phyloP scores from a whole-genome alignment of 805 yeast species.

The Spathaspora arborariae region DNA sequence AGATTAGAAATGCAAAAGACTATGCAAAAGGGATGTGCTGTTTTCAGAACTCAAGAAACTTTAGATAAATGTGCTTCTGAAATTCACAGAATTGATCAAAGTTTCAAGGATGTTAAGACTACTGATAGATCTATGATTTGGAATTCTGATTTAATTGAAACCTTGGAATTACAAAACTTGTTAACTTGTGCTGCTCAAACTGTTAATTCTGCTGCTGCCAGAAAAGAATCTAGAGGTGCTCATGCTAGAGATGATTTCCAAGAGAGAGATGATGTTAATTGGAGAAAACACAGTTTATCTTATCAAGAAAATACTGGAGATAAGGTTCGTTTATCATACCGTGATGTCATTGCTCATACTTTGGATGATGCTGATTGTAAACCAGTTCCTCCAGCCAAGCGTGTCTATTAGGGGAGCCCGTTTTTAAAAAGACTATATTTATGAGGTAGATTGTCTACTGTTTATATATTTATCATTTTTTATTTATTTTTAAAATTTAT shows the following conservation, averaged over 20 bases:
- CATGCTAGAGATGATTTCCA: conserved; percentile 99
- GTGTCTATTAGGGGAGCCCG: conserved; percentile 80
- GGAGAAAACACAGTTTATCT: conserved; percentile 97
- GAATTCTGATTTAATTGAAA: conserved; percentile 97
- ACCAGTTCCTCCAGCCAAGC: conserved; percentile 94
- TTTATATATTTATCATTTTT: background rate
- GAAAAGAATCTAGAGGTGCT: conserved; percentile 98
- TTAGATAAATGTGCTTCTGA: conserved; percentile 87
- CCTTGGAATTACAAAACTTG: conserved; percentile 93
- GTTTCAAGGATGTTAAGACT: conserved; percentile 75
- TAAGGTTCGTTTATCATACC: conserved; percentile 72
- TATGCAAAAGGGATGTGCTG: conserved; percentile 97
- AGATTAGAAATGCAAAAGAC: conserved; percentile 92
- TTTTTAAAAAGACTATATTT: too few relatives aligned
- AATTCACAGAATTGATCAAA: conserved; percentile 70
- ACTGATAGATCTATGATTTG: conserved; percentile 98
- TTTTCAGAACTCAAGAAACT: conserved; percentile 90
- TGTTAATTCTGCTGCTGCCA: conserved; percentile 88
- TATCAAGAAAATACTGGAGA: conserved; percentile 80
- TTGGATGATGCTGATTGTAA: conserved; percentile 92
- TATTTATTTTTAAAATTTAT: background rate
- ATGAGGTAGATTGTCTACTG: background rate
- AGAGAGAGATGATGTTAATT: conserved; percentile 90
- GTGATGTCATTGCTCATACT: conserved; percentile 78
- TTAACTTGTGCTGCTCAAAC: conserved; percentile 97